phyloP scores from a whole-genome alignment of 2,329 filamentous ascomycete genomes.

The Cladosporium sp. region DNA sequence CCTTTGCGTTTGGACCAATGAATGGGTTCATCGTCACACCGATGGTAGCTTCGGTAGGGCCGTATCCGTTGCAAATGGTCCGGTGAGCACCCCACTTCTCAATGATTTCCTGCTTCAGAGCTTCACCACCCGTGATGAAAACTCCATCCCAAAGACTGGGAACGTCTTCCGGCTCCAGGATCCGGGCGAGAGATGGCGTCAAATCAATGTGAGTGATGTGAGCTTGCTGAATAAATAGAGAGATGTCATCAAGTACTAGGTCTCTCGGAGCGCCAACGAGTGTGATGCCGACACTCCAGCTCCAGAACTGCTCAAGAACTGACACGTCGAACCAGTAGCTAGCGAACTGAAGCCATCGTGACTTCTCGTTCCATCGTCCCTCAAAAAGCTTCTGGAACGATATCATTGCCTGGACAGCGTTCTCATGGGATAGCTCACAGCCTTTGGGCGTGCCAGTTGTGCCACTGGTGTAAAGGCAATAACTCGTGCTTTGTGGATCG shows the following conservation, averaged over 20 bases:
- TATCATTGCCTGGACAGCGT: conserved; percentile 82
- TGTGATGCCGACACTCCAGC: conserved; percentile 83
- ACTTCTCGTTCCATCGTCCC: conserved; percentile 64
- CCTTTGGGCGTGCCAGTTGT: conserved; percentile 84
- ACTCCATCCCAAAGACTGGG: conserved; percentile 74
- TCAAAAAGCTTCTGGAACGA: conserved; percentile 74
- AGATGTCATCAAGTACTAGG: conserved; percentile 76
- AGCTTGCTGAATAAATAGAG: conserved; percentile 63
- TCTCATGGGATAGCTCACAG: conserved; percentile 82
- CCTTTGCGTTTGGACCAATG: conserved; percentile 68
- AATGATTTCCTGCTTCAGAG: conserved; percentile 80
- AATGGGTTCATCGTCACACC: conserved; percentile 85
- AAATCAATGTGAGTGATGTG: conserved; percentile 85
- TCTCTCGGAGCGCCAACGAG: conserved; percentile 78
- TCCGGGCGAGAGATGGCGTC: conserved; percentile 76
- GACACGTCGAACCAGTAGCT: conserved; percentile 94
- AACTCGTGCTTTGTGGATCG: conserved; percentile 57
- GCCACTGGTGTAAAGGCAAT: conserved; percentile 81
- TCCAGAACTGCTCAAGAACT: conserved; percentile 91
- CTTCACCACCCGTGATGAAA: conserved; percentile 89
- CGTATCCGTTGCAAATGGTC: conserved; percentile 86
- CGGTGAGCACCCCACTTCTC: conserved; percentile 73
- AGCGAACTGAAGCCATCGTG: conserved; percentile 86
- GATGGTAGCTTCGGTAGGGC: conserved; percentile 88
- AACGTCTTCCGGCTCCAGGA: conserved; percentile 72